Evolutionary conservation across 1,284 basidiomycete species (phyloP).

Genomic region (Cutaneotrichosporon mucoides): DNA sequence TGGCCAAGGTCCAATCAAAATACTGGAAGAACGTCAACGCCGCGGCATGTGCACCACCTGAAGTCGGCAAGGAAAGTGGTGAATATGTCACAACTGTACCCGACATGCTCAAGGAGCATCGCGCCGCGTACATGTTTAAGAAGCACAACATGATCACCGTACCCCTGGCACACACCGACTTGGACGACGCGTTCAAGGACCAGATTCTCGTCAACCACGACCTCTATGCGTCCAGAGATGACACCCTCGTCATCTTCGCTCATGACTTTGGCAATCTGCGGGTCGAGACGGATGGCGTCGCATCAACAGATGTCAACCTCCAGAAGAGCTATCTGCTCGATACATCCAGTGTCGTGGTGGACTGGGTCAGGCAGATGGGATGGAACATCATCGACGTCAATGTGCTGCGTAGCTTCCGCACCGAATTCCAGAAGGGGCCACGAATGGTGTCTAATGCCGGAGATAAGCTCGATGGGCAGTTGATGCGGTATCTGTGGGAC

Average conservation of each 20-base stretch:
- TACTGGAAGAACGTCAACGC: constrained; percentile 85
- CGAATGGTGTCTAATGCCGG: constrained; percentile 30
- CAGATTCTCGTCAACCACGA: constrained; percentile 69
- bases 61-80: constrained; percentile 17
- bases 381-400: constrained; percentile 85
- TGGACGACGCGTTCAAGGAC: constrained; percentile 66
- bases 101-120: constrained; percentile 76
- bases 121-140: constrained; percentile 69
- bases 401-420: constrained; percentile 65
- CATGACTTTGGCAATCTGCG: constrained; percentile 90
- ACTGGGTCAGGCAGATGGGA: constrained; percentile 61
- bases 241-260: constrained; percentile 65
- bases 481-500: constrained; percentile 87
- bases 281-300: constrained; percentile 66
- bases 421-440: constrained; percentile 26
- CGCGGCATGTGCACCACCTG: constrained; percentile 69
- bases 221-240: constrained; percentile 56
- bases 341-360: constrained; percentile 70
- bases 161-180: constrained; percentile 63
- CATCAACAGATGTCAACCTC: constrained; percentile 67
- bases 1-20: constrained; percentile 77
- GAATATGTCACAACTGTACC: constrained; percentile 44
- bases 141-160: constrained; percentile 72
- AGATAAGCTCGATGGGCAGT: constrained; percentile 48
- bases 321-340: constrained; percentile 83